Conservation (phyloP, 2,329 filamentous ascomycete species). For the Botrytis fragariae region DNA sequence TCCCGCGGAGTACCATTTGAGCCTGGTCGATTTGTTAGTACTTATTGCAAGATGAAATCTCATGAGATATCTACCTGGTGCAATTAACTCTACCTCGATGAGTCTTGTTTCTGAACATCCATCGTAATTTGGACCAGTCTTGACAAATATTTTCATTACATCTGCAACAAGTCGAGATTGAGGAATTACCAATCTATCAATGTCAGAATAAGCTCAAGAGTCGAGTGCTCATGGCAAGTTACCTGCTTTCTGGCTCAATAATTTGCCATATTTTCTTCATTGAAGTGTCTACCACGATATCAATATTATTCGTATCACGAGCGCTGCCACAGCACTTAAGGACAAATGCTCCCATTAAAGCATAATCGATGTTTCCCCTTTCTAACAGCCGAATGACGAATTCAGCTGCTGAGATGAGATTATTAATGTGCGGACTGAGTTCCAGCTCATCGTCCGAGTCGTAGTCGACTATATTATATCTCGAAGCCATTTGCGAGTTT, state of each 20-base stretch:
- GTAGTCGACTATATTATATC: constrained; percentile 10
- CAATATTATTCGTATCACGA: constrained; percentile 12
- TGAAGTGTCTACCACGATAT: constrained; percentile 11
- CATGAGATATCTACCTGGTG: background rate
- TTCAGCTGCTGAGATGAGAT: constrained; percentile 11
- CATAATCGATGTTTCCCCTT: background rate
- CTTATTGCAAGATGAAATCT: background rate
- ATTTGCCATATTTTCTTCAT: constrained; percentile 17
- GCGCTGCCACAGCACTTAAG: constrained; percentile 1
- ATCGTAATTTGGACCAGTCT: constrained; percentile 6
- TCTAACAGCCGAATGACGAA: constrained; percentile 6
- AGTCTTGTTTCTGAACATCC: constrained; percentile 3
- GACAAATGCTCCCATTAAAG: constrained; percentile 17
- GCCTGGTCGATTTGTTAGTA: background rate
- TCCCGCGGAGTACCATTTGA: constrained; percentile 10
- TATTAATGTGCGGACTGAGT: background rate
- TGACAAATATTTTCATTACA: constrained; percentile 17
- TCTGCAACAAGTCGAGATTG: background rate
- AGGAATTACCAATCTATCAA: constrained; percentile 13
- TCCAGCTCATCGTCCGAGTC: constrained; percentile 15
- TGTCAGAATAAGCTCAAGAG: background rate
- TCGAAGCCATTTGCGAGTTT: constrained; percentile 2
- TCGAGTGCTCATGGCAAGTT: background rate
- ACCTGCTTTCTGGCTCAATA: constrained; percentile 8
- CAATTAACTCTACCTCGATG: constrained; percentile 11